A percentile compares a stretch with the other conserved stretches of the same genome.
Conservation (phyloP, 1,284 basidiomycete species). For the Sporisorium sorghi region DNA sequence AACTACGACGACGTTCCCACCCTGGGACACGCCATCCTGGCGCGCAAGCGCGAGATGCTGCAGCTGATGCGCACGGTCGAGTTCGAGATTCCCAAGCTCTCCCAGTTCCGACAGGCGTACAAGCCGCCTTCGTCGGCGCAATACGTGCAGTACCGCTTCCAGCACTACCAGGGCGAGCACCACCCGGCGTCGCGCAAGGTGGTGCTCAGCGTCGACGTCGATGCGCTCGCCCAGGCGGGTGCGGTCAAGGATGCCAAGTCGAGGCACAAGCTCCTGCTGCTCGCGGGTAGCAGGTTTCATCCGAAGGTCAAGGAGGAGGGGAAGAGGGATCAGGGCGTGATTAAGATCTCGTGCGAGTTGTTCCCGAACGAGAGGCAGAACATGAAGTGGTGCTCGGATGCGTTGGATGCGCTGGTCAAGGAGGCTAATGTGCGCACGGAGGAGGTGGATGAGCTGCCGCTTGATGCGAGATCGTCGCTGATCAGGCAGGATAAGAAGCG, state of each 20-base stretch:
- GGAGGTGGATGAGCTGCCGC: slow-evolving; percentile 64
- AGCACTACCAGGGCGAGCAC: slow-evolving; percentile 69
- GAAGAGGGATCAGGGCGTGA: slow-evolving; percentile 37
- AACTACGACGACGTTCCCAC: slow-evolving; percentile 67
- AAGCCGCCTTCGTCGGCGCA: slow-evolving; percentile 51
- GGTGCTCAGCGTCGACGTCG: slow-evolving; percentile 61
- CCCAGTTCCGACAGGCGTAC: slow-evolving; percentile 65
- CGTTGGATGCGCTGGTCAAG: slow-evolving; percentile 67
- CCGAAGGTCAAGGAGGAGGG: slow-evolving; percentile 10
- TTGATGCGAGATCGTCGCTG: slow-evolving; percentile 64
- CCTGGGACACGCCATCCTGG: slow-evolving; percentile 60
- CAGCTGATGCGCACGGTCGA: slow-evolving; percentile 56
- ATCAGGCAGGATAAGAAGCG: slow-evolving; percentile 54
- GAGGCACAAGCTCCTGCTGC: slow-evolving; percentile 70
- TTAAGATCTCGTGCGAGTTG: slow-evolving; percentile 69
- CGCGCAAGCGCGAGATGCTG: slow-evolving; percentile 61
- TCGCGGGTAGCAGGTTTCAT: slow-evolving; percentile 67
- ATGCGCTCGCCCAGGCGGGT: slow-evolving; percentile 53
- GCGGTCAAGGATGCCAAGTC: slow-evolving; percentile 46
- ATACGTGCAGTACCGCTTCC: slow-evolving; percentile 62
- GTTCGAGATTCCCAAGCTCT: slow-evolving; percentile 65
- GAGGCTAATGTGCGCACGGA: slow-evolving; percentile 65
- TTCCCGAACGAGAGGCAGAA: slow-evolving; percentile 70
- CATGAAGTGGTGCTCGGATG: slow-evolving; percentile 71
- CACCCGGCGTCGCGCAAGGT: slow-evolving; percentile 70